These are phyloP conservation scores for Berkeleyomyces basicola DNA, from an alignment of 2,329 filamentous ascomycete genomes.

Conservation along the genomic window DNA sequence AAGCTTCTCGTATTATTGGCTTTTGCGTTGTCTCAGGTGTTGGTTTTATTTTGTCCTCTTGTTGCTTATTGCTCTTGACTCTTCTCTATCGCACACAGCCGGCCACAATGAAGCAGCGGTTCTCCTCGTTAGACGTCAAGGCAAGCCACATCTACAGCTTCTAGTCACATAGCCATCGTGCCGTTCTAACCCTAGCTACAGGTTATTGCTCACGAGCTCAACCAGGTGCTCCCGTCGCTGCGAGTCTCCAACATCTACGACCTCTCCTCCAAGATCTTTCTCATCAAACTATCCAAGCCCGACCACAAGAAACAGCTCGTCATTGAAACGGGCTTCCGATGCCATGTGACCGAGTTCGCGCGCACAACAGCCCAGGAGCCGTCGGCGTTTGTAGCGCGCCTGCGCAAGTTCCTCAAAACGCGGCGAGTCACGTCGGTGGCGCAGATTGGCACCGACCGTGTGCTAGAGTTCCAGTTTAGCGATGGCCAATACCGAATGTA, in stretches of 20 bases:
- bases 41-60: background rate
- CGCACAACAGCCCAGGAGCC: conserved; percentile 73
- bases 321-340: conserved; percentile 89
- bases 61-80: background rate
- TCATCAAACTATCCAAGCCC: conserved; percentile 87
- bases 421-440: conserved; percentile 62
- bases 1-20: too few species aligned
- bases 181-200: conserved; percentile 22
- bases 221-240: conserved; percentile 54
- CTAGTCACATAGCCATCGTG: background rate
- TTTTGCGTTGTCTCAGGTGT: background rate
- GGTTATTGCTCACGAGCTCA: conserved; percentile 91
- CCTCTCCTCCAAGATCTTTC: conserved; percentile 83
- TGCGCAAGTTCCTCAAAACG: conserved; percentile 81
- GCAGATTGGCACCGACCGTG: conserved; percentile 83
- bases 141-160: conserved; percentile 21
- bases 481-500: conserved; percentile 79
- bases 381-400: conserved; percentile 65
- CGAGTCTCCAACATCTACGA: conserved; percentile 92
- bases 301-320: conserved; percentile 78
- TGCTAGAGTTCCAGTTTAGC: conserved; percentile 84
- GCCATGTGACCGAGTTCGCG: conserved; percentile 80
- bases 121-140: conserved; percentile 65
- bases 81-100: background rate
- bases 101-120: conserved; percentile 55